phyloP scores from a whole-genome alignment of 2,329 filamentous ascomycete species.

The Penicillium sp. region DNA sequence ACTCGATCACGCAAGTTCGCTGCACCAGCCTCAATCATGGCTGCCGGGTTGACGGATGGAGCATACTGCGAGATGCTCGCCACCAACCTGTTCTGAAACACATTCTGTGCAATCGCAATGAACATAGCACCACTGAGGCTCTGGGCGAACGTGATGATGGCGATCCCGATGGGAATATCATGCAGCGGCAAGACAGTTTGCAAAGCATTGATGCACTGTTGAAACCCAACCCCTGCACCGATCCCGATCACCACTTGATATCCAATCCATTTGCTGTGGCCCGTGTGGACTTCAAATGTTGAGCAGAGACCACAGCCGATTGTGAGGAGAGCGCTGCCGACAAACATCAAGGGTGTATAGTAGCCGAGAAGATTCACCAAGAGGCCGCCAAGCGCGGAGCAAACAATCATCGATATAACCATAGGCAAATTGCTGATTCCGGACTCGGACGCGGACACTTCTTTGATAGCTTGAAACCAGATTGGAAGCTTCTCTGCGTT shows the following conservation, averaged over 20 bases:
- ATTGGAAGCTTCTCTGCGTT: constrained; percentile 35
- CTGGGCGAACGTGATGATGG: constrained; percentile 35
- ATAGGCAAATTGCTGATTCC: constrained; percentile 37
- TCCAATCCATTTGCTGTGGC: constrained; percentile 31
- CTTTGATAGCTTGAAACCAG: constrained; percentile 40
- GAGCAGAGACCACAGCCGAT: constrained; percentile 35
- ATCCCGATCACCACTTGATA: constrained; percentile 36
- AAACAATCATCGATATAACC: constrained; percentile 30
- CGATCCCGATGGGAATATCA: constrained; percentile 35
- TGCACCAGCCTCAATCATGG: constrained; percentile 33
- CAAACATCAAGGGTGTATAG: constrained; percentile 38
- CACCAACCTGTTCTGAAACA: constrained; percentile 35
- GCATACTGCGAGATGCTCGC: constrained; percentile 21
- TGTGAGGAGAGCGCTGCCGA: constrained; percentile 27
- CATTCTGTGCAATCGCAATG: constrained; percentile 35
- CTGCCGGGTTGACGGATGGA: constrained; percentile 23
- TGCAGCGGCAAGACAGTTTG: constrained; percentile 30
- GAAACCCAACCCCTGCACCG: constrained; percentile 34
- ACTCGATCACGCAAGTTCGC: constrained; percentile 31
- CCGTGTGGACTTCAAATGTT: constrained; percentile 30
- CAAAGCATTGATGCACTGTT: constrained; percentile 33
- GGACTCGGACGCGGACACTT: constrained; percentile 30
- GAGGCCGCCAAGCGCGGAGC: constrained; percentile 29
- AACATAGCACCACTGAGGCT: constrained; percentile 37
- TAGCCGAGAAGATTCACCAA: constrained; percentile 34